Percentiles rank a stretch among this genome's conserved stretches.
phyloP scores from a whole-genome alignment of 1,139 yeast genomes.

The Blastobotrys petasosporus region DNA sequence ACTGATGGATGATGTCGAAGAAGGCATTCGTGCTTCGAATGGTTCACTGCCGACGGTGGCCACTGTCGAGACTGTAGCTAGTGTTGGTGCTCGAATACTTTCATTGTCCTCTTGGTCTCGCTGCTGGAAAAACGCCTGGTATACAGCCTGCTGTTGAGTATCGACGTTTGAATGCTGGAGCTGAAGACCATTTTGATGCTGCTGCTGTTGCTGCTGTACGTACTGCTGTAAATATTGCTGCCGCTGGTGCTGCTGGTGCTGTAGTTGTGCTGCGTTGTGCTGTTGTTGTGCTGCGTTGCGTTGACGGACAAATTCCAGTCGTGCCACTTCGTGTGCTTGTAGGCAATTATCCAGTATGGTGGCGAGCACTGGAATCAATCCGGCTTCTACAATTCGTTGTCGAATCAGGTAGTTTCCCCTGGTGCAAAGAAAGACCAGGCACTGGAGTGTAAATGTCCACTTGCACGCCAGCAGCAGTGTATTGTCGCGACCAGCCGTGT shows the following conservation, averaged over 20 bases:
- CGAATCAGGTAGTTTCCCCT: slow-evolving; percentile 86
- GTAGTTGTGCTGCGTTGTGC: neutral
- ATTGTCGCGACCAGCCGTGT: slow-evolving; percentile 2
- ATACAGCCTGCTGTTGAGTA: no score
- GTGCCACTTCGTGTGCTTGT: slow-evolving; percentile 5
- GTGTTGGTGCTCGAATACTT: neutral
- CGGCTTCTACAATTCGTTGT: slow-evolving; percentile 83
- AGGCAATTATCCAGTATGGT: slow-evolving; percentile 85
- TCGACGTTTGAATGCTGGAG: no score
- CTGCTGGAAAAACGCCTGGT: no score
- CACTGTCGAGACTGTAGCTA: slow-evolving; percentile 1
- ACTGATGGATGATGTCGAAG: slow-evolving; percentile 6
- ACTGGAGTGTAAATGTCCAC: slow-evolving; percentile 93
- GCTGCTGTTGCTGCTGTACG: slow-evolving; percentile 2
- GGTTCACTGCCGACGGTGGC: neutral
- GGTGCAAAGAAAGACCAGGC: slow-evolving; percentile 84
- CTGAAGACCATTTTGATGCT: neutral
- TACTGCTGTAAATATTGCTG: neutral
- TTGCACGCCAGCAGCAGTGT: slow-evolving; percentile 74
- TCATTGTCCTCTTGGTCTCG: no score
- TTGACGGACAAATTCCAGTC: neutral
- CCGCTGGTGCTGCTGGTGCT: neutral
- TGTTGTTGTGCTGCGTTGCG: no score
- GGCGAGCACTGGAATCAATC: slow-evolving; percentile 83
- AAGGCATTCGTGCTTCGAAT: slow-evolving; percentile 5